phyloP scores from a whole-genome alignment of 2,329 filamentous ascomycete species.

The Colletotrichum cereale region DNA sequence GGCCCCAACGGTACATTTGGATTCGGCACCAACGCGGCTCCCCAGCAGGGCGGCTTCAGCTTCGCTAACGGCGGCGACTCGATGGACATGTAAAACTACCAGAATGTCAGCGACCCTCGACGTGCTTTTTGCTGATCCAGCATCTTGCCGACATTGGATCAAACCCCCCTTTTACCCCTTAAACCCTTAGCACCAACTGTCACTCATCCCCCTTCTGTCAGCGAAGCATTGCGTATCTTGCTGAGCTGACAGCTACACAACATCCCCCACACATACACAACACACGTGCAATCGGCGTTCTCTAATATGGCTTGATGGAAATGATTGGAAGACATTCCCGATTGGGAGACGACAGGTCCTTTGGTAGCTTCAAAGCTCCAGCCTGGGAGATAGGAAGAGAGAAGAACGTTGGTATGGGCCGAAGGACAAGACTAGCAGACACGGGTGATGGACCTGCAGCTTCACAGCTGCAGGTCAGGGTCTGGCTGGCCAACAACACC shows the following conservation, averaged over 20 bases:
- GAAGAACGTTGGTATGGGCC: slow-evolving; percentile 29
- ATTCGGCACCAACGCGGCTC: slow-evolving; percentile 75
- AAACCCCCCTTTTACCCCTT: slow-evolving; percentile 9
- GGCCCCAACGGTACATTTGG: slow-evolving; percentile 81
- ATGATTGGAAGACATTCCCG: slow-evolving; percentile 44
- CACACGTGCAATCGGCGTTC: slow-evolving; percentile 44
- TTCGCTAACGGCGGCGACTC: slow-evolving; percentile 81
- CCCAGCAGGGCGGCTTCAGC: slow-evolving; percentile 87
- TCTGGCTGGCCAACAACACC: slow-evolving; percentile 28
- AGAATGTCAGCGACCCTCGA: slow-evolving; percentile 25
- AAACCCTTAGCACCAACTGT: slow-evolving; percentile 25
- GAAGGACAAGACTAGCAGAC: slow-evolving; percentile 30
- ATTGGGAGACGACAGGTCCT: slow-evolving; percentile 56
- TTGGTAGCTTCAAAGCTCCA: slow-evolving; percentile 77
- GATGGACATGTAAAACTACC: slow-evolving; percentile 71
- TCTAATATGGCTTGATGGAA: slow-evolving; percentile 55
- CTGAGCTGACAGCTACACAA: slow-evolving; percentile 30
- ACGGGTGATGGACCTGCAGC: slow-evolving; percentile 23
- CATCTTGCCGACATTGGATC: slow-evolving; percentile 8
- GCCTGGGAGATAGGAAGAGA: slow-evolving; percentile 55
- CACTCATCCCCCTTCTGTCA: slow-evolving; percentile 34
- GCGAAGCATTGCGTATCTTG: slow-evolving; percentile 25
- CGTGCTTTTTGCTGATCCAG: slow-evolving; percentile 21
- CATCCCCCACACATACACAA: slow-evolving; percentile 42
- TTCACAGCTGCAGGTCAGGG: slow-evolving; percentile 25